A percentile compares a stretch with the other conserved stretches of the same genome.
phyloP scores from a whole-genome alignment of 495 filamentous ascomycete genomes.

The Achaetomiella virescens region DNA sequence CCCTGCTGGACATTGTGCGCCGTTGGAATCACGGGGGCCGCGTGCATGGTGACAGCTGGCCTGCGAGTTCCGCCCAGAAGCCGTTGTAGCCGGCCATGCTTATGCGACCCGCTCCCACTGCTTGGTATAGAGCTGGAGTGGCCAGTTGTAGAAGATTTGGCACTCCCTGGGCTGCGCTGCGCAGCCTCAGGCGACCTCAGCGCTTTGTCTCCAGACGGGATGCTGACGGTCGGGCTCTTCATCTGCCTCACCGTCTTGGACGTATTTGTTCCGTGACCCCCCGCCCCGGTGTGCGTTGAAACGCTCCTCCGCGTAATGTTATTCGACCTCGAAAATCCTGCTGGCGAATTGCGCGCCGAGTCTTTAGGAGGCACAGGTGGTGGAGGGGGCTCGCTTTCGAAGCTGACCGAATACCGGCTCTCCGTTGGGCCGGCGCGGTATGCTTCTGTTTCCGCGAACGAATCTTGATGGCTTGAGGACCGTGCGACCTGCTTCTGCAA shows the following conservation, averaged over 20 bases:
- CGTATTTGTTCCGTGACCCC: neutral
- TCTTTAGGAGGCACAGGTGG: slow-evolving; percentile 32
- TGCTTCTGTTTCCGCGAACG: slow-evolving; percentile 4
- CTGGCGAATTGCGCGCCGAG: neutral
- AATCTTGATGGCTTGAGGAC: neutral
- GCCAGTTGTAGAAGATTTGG: slow-evolving; percentile 22
- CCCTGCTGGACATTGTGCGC: slow-evolving; percentile 29
- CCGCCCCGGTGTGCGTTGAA: neutral
- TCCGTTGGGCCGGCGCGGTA: neutral
- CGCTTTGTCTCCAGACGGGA: neutral
- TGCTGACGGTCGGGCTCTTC: slow-evolving; percentile 8
- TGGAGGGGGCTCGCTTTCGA: slow-evolving; percentile 22
- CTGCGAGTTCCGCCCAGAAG: slow-evolving; percentile 35
- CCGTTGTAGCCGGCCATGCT: slow-evolving; percentile 35
- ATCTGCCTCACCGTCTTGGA: slow-evolving; percentile 1
- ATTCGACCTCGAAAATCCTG: slow-evolving; percentile 1
- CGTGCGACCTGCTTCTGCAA: slow-evolving; percentile 9
- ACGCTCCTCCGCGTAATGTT: slow-evolving; percentile 1
- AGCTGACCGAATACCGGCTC: neutral
- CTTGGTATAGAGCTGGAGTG: slow-evolving; percentile 26
- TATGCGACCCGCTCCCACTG: slow-evolving; percentile 31
- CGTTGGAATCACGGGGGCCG: slow-evolving; percentile 24
- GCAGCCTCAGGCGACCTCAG: slow-evolving; percentile 19
- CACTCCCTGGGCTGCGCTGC: slow-evolving; percentile 23
- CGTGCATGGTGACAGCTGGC: slow-evolving; percentile 16